phyloP scores from a whole-genome alignment of 495 filamentous ascomycete genomes.

The Tricharina praecox region DNA sequence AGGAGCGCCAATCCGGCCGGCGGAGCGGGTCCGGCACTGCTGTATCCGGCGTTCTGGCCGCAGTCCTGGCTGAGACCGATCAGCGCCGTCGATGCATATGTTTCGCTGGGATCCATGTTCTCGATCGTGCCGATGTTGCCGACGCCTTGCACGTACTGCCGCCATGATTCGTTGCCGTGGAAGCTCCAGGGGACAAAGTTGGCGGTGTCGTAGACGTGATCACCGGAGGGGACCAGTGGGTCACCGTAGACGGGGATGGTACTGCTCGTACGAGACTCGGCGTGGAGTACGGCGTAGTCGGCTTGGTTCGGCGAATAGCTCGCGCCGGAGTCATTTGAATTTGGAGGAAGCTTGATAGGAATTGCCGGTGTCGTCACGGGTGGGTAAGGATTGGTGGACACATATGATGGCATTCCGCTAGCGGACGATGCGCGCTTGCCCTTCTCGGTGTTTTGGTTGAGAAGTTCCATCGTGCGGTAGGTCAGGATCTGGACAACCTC shows the following conservation, averaged over 20 bases:
- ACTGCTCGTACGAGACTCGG: background rate
- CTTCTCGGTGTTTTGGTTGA: conserved; percentile 22
- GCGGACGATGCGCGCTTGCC: conserved; percentile 7
- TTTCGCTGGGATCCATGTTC: conserved; percentile 22
- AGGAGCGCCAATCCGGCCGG: too few relatives aligned
- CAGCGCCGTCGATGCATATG: conserved; percentile 23
- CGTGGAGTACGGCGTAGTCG: background rate
- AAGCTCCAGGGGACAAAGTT: conserved; percentile 9
- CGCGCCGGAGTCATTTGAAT: background rate
- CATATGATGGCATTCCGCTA: background rate
- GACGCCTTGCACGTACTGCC: conserved; percentile 22
- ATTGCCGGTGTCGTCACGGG: conserved; percentile 9
- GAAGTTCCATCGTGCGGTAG: conserved; percentile 23
- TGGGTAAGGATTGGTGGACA: conserved; percentile 10
- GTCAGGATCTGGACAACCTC: conserved; percentile 25
- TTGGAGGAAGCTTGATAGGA: background rate
- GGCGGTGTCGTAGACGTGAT: background rate
- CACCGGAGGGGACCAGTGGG: background rate
- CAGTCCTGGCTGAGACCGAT: conserved; percentile 24
- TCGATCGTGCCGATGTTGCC: conserved; percentile 23
- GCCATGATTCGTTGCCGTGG: conserved; percentile 22
- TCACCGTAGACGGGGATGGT: conserved; percentile 1
- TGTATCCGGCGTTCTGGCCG: conserved; percentile 5
- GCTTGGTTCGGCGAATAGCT: background rate
- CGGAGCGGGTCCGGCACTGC: too few relatives aligned